phyloP scores from a whole-genome alignment of 164 flowering plant genomes.

The Sedum album region DNA sequence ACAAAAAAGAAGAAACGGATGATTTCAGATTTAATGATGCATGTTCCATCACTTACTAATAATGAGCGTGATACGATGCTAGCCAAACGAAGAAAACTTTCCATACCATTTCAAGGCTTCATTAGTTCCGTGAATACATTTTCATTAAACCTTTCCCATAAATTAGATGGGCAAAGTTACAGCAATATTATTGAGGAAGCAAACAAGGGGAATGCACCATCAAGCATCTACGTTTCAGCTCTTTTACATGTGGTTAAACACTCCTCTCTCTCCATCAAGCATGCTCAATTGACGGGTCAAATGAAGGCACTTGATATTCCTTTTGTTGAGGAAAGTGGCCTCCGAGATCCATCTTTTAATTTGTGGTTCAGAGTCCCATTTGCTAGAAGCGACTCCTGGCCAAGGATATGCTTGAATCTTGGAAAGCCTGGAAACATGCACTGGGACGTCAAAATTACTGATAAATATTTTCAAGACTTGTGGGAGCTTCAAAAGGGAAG shows the following conservation, averaged over 20 bases:
- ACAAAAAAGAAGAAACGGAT: conserved; percentile 53
- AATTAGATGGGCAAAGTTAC: conserved; percentile 48
- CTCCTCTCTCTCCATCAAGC: conserved; percentile 90
- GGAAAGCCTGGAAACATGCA: conserved; percentile 92
- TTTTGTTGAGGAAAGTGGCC: conserved; percentile 86
- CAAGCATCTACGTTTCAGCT: conserved; percentile 64
- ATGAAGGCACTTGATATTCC: conserved; percentile 90
- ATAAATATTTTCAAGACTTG: conserved; percentile 84
- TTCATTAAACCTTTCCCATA: conserved; percentile 23
- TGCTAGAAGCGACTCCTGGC: conserved; percentile 71
- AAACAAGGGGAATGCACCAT: conserved; percentile 77
- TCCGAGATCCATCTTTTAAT: conserved; percentile 63
- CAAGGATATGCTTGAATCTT: conserved; percentile 78
- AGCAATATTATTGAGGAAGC: conserved; percentile 79
- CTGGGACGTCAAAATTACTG: conserved; percentile 97
- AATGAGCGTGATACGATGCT: conserved; percentile 23
- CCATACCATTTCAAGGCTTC: conserved; percentile 20
- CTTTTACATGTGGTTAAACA: conserved; percentile 93
- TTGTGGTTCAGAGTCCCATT: conserved; percentile 90
- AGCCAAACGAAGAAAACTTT: conserved; percentile 51
- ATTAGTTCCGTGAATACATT: conserved; percentile 21
- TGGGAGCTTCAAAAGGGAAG: conserved; percentile 95
- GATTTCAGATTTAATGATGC: conserved; percentile 50
- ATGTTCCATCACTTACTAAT: conserved; percentile 63
- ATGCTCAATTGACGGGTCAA: conserved; percentile 88